Evolutionary conservation across 2,329 filamentous ascomycete species (phyloP), one percentile per base, ranked within the genome.

Genomic region (Lasiodiplodia citricola): DNA sequence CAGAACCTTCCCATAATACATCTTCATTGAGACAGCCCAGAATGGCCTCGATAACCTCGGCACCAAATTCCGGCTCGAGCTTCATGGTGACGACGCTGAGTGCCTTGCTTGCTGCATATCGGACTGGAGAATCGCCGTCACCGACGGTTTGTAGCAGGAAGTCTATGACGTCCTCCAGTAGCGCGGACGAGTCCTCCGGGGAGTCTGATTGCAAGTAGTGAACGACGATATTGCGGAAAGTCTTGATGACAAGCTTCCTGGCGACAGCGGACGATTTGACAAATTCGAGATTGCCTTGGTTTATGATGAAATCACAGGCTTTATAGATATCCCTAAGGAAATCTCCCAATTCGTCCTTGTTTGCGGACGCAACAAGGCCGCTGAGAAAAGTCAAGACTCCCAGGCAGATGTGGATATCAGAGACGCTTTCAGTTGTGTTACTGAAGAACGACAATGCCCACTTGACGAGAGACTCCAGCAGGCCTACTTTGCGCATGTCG

Each of bases 31-130:
- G 82, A 14, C 84, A 86, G 13, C 91, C 91, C 37, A 97, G 85
- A 13, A 98, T 90, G 0, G 92, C 94, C 70, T 97, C 92, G 14
- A 97, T 90, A 13, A 99, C 91, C 75, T 98, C 92, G 1, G 88
- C 87, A 1, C 92, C 93, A 91, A 97, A 94, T 25, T 91, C 91
- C 0, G 87, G 80, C 55, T 94, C 89, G 8, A 99, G 82, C 72
- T 92, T 94, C 63, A 96, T 83, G 0, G 94, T 91, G 72, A 98
- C 89, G 66, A 97, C 87, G 79, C 94, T 97, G 55, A 98, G 87
- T 4, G 94, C 92, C 81, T 99, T 99, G 78, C 94, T 97, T 23
- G 95, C 93, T 38, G 95, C 92, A 74, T 97, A 88, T 47, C 96
- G 87, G 14, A 99, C 94, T 0, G 94, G 93, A 0, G 94, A 97